Percentiles rank a stretch among this genome's conserved stretches.
phyloP scores from a whole-genome alignment of 352 stramenopile species.

The Pythium guiyangense region DNA sequence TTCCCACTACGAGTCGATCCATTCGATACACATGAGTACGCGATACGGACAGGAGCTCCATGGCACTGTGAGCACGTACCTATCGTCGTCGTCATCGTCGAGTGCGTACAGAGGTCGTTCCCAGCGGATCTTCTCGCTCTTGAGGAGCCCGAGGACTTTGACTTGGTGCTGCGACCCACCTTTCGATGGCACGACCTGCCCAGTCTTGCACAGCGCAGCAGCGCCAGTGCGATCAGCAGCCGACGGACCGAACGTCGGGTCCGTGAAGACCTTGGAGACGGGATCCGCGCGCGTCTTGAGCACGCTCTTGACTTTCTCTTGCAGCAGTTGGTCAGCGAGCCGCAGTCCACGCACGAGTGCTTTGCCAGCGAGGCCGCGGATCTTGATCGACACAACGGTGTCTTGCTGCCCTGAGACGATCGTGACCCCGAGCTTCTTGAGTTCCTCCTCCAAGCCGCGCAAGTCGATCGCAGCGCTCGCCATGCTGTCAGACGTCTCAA shows the following conservation, averaged over 20 bases:
- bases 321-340: conserved; percentile 65
- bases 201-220: conserved; percentile 63
- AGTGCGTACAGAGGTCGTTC: conserved; percentile 59
- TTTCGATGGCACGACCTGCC: conserved; percentile 47
- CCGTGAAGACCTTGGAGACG: conserved; percentile 52
- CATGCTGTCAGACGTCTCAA: background rate
- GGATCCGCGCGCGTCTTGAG: conserved; percentile 44
- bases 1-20: background rate
- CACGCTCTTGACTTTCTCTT: conserved; percentile 69
- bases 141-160: conserved; percentile 64
- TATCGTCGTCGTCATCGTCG: conserved; percentile 21
- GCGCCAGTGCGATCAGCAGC: conserved; percentile 49
- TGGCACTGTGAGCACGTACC: conserved; percentile 1
- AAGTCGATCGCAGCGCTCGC: conserved; percentile 30
- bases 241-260: conserved; percentile 80
- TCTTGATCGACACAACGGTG: conserved; percentile 71
- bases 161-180: conserved; percentile 69
- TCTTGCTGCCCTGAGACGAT: conserved; percentile 74
- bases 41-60: no score
- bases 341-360: conserved; percentile 45
- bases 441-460: conserved; percentile 62
- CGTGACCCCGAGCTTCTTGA: conserved; percentile 72
- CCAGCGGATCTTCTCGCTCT: conserved; percentile 76
- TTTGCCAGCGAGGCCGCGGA: conserved; percentile 64
- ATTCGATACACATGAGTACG: background rate